Evolutionary conservation across 192 early-diverging fungal species (phyloP), one percentile per base, ranked within the genome.

Genomic region (Coemansia sp.): DNA sequence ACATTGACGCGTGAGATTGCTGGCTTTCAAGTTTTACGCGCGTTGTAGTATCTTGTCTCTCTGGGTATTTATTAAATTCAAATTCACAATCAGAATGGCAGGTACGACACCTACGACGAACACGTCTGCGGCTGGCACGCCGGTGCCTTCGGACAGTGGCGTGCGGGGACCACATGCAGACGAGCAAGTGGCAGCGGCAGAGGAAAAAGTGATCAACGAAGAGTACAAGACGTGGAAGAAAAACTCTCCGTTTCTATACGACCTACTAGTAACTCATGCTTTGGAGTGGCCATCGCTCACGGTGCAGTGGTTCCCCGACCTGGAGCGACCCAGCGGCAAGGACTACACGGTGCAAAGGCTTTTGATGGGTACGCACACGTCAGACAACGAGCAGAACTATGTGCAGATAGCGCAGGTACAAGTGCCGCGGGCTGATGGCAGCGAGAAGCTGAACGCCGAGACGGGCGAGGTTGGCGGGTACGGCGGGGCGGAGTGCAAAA

Each of bases 151-250:
- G 11, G 79, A 82, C 19, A 59, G 68, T 2, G 79, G 70, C 4
- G 65, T 62, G 32, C 59, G 59, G 2, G 59, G 59, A 17, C 34
- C 36, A 23, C 74, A 70, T 57, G 68, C 65, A 23, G 74, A 82
- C 45, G 78, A 82, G 66, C 78, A 72, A 45, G 78, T 80, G 48
- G 66, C 63, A 46, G 81, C 73, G 27, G 78, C 76, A 1, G 76
- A 76, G 21, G 84, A 91, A 67, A 96, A 94, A 72, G 78, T 94
- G 29, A 93, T 95, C 62, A 95, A 95, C 73, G 94, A 96, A 82
- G 95, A 98, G 73, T 96, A 98, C 85, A 98, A 98, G 84, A 94
- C 94, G 63, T 99, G 97, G 97, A 99, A 99, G 77, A 99, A 99
- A 87, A 99, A 99, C 85, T 93, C 92, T 14, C 97, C 97, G 37